phyloP scores from a whole-genome alignment of 2,329 filamentous ascomycete genomes.

The Tothia fuscella region DNA sequence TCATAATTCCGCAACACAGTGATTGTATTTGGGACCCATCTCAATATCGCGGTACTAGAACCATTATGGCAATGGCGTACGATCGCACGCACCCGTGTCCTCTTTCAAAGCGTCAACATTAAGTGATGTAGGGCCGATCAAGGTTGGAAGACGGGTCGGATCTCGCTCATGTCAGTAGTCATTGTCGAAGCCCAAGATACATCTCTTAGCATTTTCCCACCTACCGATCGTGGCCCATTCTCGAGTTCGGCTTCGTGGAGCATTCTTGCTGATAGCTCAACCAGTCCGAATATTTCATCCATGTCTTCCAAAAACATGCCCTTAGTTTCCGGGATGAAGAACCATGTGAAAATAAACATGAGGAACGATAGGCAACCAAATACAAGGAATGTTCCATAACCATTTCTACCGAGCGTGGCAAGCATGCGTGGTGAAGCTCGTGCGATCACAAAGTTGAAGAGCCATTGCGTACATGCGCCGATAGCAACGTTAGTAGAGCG shows the following conservation, averaged over 20 bases:
- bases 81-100: no score
- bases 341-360: constrained; percentile 55
- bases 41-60: no score
- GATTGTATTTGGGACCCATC: no score
- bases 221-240: constrained; percentile 1
- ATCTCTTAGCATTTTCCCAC: no score
- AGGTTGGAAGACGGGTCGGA: no score
- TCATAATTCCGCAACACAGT: no score
- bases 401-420: constrained; percentile 36
- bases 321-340: constrained; percentile 63
- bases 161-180: no score
- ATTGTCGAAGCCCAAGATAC: no score
- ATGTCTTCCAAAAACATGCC: constrained; percentile 35
- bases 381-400: constrained; percentile 54
- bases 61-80: no score
- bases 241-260: constrained; percentile 3
- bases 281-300: constrained; percentile 53
- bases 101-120: no score
- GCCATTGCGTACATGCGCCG: constrained; percentile 57
- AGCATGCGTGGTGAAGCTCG: constrained; percentile 58
- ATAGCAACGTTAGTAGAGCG: constrained; percentile 56
- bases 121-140: no score
- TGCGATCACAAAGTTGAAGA: constrained; percentile 64
- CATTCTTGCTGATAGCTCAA: constrained; percentile 1
- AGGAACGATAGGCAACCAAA: constrained; percentile 54